These are phyloP conservation scores for Edaphochlamys debaryana DNA, from an alignment of 139 green algal species.

Conservation along the genomic window DNA sequence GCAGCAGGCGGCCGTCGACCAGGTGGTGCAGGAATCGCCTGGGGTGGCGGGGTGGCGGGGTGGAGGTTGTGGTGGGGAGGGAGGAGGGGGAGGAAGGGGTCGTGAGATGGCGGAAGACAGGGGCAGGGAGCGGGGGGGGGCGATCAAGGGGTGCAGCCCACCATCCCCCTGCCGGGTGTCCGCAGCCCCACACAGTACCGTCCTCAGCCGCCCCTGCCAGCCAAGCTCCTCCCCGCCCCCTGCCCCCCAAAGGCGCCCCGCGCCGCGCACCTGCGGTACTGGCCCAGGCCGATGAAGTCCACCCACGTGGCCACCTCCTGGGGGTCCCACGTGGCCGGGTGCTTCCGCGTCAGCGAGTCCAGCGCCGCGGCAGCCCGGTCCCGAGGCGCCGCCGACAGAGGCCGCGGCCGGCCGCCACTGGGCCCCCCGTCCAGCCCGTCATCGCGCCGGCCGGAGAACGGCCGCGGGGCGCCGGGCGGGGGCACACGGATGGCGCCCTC, in stretches of 20 bases:
- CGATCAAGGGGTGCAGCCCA: not conserved
- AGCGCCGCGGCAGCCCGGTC: constrained; percentile 30
- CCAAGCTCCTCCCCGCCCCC: too few species aligned
- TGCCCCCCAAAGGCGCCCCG: not conserved
- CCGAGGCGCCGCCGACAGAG: constrained; percentile 42
- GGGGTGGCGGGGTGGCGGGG: not conserved
- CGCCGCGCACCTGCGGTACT: constrained; percentile 66
- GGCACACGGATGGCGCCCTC: constrained; percentile 20
- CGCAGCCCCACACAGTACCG: not conserved
- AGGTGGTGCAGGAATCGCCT: constrained; percentile 73
- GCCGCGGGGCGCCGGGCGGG: constrained; percentile 6
- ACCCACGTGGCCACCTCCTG: constrained; percentile 75
- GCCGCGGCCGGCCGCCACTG: not conserved
- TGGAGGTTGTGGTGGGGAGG: too few species aligned
- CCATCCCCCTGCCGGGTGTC: too few species aligned
- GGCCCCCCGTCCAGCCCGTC: not conserved
- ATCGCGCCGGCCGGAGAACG: not conserved
- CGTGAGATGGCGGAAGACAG: too few species aligned
- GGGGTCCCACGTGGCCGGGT: constrained; percentile 50
- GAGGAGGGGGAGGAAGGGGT: too few species aligned
- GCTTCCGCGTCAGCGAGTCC: constrained; percentile 27
- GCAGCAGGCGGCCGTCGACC: constrained; percentile 69
- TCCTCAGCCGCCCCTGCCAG: too few species aligned
- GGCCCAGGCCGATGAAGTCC: constrained; percentile 72
- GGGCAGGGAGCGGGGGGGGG: not conserved